Evolutionary conservation across 352 stramenopile genomes (phyloP).

Genomic region (Phytophthora colocasiae): DNA sequence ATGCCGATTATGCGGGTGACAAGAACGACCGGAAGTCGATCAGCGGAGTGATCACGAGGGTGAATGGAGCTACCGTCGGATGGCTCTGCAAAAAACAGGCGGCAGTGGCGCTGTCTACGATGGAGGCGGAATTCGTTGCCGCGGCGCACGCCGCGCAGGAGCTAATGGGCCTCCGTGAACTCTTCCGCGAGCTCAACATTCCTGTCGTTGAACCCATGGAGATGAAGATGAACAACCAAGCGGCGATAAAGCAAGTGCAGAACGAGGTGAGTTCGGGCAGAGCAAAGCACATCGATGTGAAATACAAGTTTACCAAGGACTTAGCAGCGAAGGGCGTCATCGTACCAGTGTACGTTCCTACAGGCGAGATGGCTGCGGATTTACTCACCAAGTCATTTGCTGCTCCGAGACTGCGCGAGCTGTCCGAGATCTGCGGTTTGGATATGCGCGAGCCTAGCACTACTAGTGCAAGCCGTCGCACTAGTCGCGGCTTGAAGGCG

Average conservation of each 20-base stretch:
- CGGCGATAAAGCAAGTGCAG: constrained; percentile 20
- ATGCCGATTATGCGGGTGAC: too few relatives aligned
- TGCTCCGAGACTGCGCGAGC: constrained; percentile 6
- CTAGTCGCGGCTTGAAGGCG: too few relatives aligned
- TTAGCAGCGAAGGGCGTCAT: constrained; percentile 9
- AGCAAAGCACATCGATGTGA: constrained; percentile 21
- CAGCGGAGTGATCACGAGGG: constrained; percentile 13
- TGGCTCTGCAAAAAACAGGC: constrained; percentile 38
- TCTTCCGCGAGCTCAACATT: not conserved
- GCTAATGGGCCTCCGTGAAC: constrained; percentile 8
- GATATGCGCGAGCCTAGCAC: too few relatives aligned
- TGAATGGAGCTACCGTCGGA: constrained; percentile 18
- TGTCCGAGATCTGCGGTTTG: not conserved
- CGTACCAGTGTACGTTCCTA: not conserved
- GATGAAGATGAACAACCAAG: constrained; percentile 23
- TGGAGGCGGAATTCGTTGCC: constrained; percentile 32
- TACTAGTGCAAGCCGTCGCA: too few relatives aligned
- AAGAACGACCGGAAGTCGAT: constrained; percentile 23
- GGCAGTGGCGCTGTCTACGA: constrained; percentile 25
- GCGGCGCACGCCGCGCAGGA: constrained; percentile 17
- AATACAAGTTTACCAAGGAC: constrained; percentile 20
- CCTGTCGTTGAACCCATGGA: not conserved
- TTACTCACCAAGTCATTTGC: constrained; percentile 18
- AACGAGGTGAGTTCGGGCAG: constrained; percentile 6
- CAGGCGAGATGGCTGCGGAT: constrained; percentile 13